phyloP scores from a whole-genome alignment of 768 basidiomycete genomes.

The Termitomyces heimii region DNA sequence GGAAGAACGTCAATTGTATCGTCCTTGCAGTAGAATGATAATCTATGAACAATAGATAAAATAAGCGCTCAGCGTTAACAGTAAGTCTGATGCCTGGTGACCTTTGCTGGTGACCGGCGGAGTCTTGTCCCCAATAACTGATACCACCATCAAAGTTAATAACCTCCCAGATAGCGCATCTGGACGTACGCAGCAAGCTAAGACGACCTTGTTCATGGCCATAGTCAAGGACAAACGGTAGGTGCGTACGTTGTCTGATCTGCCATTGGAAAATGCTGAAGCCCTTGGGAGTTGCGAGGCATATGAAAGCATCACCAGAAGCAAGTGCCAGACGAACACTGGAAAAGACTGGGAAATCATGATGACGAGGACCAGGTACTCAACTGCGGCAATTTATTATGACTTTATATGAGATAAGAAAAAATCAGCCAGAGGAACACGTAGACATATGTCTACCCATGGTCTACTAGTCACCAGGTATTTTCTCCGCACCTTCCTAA shows the following conservation, averaged over 20 bases:
- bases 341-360: slow-evolving; percentile 9
- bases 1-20: slow-evolving; percentile 58
- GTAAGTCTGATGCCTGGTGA: slow-evolving; percentile 1
- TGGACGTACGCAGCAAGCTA: slow-evolving; percentile 32
- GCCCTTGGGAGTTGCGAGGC: slow-evolving; percentile 2
- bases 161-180: neutral
- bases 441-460: slow-evolving; percentile 7
- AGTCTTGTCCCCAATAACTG: slow-evolving; percentile 40
- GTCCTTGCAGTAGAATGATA: slow-evolving; percentile 61
- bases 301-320: slow-evolving; percentile 12
- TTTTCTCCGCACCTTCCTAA: slow-evolving; percentile 2
- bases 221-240: neutral
- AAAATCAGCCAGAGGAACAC: slow-evolving; percentile 10
- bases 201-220: neutral
- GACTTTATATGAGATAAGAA: slow-evolving; percentile 9
- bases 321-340: slow-evolving; percentile 3
- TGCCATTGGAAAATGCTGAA: slow-evolving; percentile 26
- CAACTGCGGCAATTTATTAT: neutral
- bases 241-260: slow-evolving; percentile 30
- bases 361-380: neutral
- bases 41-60: slow-evolving; percentile 12
- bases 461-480: slow-evolving; percentile 4
- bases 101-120: slow-evolving; percentile 32
- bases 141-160: neutral
- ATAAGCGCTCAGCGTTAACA: neutral